Conservation (phyloP, 257 asterid species). For the Fraxinus anomala region DNA sequence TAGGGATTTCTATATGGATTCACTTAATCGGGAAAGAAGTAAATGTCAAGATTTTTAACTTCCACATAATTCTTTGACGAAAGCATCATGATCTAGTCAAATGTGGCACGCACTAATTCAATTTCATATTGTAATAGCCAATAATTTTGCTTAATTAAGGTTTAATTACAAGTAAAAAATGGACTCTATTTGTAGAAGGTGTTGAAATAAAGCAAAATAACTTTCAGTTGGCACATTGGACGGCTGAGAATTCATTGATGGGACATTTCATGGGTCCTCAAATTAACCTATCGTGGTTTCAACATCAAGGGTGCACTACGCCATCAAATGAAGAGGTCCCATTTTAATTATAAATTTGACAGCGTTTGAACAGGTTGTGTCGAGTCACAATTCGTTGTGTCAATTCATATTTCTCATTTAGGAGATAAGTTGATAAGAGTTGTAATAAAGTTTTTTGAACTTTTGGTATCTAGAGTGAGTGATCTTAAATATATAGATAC, state of each 20-base stretch:
- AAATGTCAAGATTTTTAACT: too few species aligned
- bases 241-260: constrained; percentile 44
- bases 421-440: neutral
- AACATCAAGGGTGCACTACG: constrained; percentile 22
- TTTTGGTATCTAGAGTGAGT: neutral
- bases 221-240: constrained; percentile 44
- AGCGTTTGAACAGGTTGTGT: neutral
- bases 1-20: too few species aligned
- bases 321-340: constrained; percentile 28
- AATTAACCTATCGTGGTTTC: constrained; percentile 34
- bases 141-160: neutral
- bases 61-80: neutral
- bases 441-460: neutral
- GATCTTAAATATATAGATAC: neutral
- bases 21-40: too few species aligned
- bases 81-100: constrained; percentile 7
- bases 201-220: neutral
- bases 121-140: neutral
- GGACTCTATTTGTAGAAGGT: neutral
- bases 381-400: neutral
- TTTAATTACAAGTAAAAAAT: constrained; percentile 4
- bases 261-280: constrained; percentile 37
- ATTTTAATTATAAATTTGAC: neutral
- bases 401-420: too few species aligned
- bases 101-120: neutral